Evolutionary conservation across 2,329 filamentous ascomycete genomes (phyloP), one percentile per base, ranked within the genome.

Genomic region (Davidsoniella virescens): DNA sequence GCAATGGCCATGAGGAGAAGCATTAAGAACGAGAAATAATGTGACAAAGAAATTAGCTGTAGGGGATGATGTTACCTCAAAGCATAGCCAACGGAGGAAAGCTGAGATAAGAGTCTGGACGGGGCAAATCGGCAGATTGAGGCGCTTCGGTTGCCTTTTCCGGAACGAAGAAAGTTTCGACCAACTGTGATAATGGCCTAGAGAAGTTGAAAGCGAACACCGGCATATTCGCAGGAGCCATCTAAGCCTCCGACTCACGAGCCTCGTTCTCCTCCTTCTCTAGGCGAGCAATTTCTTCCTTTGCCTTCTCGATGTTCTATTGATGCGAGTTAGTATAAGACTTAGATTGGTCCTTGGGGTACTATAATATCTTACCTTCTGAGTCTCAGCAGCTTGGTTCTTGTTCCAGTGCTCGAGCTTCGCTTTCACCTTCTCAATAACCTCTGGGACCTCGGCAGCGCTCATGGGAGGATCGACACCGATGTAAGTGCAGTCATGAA

Each of bases 241-340:
- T 23, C 26, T 20, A 45, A 16, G 33, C 23, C 42, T 42, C 41
- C 5, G 16, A 33, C 33, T 20, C 44, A 20, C 36, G 29, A 36
- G 36, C 67, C 55, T 65, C 67, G 55, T 67, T 66, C 56, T 71
- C 71, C 54, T 66, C 69, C 49, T 69, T 66, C 60, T 95, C 90
- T 51, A 96, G 77, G 58, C 81, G 80, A 63, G 88, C 86, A 55
- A 98, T 93, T 66, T 95, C 87, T 67, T 90, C 90, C 72, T 94
- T 84, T 54, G 92, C 92, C 68, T 95, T 94, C 56, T 87, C 85
- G 54, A 96, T 82, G 73, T 98, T 98, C 92, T 96, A 60, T 25
- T 45, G 14, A 39, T 23, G 38, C 6, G 6, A 26, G 54, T 68
- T 61, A 68, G 61, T 52, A 57, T 56, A 49, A 5, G 33, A 48